phyloP scores from a whole-genome alignment of 2,329 filamentous ascomycete genomes.

The Colletotrichum filicis region DNA sequence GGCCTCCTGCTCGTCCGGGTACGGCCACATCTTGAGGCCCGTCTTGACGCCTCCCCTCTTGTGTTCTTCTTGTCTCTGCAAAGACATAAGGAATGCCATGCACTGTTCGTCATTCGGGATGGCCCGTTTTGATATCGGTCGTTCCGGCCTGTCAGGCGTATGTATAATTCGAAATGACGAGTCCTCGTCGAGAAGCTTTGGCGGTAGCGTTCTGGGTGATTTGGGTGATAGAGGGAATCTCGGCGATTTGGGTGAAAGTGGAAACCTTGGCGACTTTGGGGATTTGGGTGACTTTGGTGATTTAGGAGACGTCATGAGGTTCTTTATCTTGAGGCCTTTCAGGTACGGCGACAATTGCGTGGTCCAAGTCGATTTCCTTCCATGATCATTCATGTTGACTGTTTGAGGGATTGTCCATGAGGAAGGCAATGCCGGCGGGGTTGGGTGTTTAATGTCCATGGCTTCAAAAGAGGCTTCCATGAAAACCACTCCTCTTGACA shows the following conservation, averaged over 20 bases:
- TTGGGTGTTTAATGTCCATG: conserved; percentile 32
- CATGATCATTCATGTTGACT: conserved; percentile 33
- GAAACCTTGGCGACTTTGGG: neutral
- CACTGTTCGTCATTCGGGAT: conserved; percentile 36
- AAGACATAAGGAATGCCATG: conserved; percentile 35
- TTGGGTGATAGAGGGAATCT: neutral
- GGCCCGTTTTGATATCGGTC: conserved; percentile 29
- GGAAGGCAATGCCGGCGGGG: conserved; percentile 21
- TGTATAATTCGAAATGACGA: conserved; percentile 28
- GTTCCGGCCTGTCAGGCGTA: conserved; percentile 33
- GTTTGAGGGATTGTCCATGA: conserved; percentile 31
- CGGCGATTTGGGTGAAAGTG: neutral
- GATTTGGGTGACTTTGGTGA: conserved; percentile 18
- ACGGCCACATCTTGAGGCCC: conserved; percentile 24
- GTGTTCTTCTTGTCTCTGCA: conserved; percentile 31
- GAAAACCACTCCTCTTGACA: neutral
- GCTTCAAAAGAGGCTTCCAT: conserved; percentile 7
- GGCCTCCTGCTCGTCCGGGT: conserved; percentile 16
- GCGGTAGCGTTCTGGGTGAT: neutral
- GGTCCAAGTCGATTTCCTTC: conserved; percentile 29
- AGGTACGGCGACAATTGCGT: conserved; percentile 30
- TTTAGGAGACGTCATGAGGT: conserved; percentile 17
- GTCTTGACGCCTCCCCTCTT: conserved; percentile 17
- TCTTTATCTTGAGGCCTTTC: conserved; percentile 23
- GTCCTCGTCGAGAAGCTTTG: neutral